Evolutionary conservation across 768 basidiomycete genomes (phyloP).

Genomic region (Suillus occidentalis): DNA sequence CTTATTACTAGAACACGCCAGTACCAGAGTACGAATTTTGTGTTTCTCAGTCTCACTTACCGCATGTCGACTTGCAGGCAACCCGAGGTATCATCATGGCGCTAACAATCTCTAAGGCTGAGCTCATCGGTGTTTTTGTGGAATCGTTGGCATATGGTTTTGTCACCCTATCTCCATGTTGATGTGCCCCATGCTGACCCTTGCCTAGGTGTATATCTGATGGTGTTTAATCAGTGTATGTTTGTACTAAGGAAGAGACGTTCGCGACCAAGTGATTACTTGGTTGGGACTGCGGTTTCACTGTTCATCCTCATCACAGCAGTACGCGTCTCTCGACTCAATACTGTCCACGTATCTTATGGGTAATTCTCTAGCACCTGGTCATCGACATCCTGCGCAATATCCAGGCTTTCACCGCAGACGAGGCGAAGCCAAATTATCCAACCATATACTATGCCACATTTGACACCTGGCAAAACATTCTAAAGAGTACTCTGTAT

Average conservation of each 20-base stretch:
- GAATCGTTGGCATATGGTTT: constrained; percentile 15
- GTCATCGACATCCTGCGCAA: constrained; percentile 24
- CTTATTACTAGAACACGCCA: not conserved
- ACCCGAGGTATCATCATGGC: constrained; percentile 3
- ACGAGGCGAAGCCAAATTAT: constrained; percentile 14
- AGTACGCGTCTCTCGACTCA: constrained; percentile 2
- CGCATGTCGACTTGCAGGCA: constrained; percentile 1
- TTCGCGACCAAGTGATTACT: constrained; percentile 14
- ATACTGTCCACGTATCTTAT: not conserved
- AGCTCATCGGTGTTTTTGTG: constrained; percentile 14
- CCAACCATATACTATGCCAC: constrained; percentile 20
- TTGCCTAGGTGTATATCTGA: constrained; percentile 10
- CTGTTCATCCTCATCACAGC: constrained; percentile 14
- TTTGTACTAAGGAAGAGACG: constrained; percentile 10
- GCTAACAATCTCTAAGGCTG: constrained; percentile 9
- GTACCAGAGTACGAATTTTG: not conserved
- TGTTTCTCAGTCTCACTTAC: not conserved
- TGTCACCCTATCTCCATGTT: not conserved
- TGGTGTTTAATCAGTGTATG: constrained; percentile 14
- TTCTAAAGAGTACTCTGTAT: constrained; percentile 26
- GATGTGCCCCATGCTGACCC: not conserved
- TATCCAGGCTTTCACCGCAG: constrained; percentile 24
- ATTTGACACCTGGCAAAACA: constrained; percentile 20
- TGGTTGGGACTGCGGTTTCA: constrained; percentile 14
- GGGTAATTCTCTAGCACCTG: constrained; percentile 20